These are phyloP conservation scores for Fimicolochytrium jonesii DNA, from an alignment of 192 early-diverging fungal genomes.

Conservation along the genomic window DNA sequence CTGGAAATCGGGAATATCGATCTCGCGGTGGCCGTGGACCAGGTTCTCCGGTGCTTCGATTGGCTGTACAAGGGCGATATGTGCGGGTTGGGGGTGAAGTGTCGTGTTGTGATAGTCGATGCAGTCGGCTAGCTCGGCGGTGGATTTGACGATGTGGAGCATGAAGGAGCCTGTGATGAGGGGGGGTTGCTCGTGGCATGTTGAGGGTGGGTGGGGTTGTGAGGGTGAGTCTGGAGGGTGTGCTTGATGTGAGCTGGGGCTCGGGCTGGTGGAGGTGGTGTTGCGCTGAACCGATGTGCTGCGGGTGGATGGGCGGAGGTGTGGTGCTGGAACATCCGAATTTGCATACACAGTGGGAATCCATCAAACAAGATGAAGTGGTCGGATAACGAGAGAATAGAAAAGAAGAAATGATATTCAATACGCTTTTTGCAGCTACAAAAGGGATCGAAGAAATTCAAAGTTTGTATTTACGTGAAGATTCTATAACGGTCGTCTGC, in stretches of 20 bases:
- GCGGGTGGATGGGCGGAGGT: neutral
- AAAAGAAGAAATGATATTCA: neutral
- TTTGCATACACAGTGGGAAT: neutral
- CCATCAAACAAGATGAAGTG: neutral
- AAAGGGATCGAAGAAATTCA: neutral
- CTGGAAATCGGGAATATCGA: neutral
- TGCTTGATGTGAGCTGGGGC: no score
- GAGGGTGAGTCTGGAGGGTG: no score
- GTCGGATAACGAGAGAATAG: neutral
- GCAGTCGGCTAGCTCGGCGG: neutral
- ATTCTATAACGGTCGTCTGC: no score
- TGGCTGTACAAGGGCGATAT: no score
- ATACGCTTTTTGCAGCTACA: constrained; percentile 17
- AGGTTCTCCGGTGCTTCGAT: no score
- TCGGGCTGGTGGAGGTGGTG: no score
- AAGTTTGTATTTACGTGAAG: constrained; percentile 27
- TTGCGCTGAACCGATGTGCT: neutral
- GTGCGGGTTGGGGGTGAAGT: neutral
- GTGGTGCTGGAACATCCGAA: neutral
- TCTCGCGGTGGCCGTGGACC: neutral
- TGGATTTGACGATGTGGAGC: neutral
- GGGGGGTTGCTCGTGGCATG: no score
- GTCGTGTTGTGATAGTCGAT: neutral
- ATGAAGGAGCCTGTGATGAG: neutral
- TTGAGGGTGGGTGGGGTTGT: no score